Base-by-base conservation (phyloP, 495 filamentous ascomycete species). In the Neurospora sp. region DNA sequence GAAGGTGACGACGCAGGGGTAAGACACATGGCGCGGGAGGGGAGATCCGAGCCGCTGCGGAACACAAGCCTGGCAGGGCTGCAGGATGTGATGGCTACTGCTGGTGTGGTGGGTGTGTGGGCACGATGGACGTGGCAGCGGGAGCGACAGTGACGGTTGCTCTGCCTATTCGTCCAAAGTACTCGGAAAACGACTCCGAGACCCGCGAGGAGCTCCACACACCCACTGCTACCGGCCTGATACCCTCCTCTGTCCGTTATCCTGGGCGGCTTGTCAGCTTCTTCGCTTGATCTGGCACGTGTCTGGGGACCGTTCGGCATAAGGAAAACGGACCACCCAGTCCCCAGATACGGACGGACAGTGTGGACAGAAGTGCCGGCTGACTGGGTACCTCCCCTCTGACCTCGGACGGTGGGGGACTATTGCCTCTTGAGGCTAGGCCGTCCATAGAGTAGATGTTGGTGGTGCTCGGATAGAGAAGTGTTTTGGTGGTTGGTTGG, bases 11-110 rank as follows among this genome's bases (percentile, higher is more conserved):
- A 35, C 27, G 53, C 27, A 61, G 53, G 27, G 14, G 6, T 35
- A 8, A 8, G 14, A 35, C 14, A 65, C 53, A 35, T 65, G 53
- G 6, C 14, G 27, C 14, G 53, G 53, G 27, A 65, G 53, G 31
- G 14, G 27, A 65, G 53, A 65, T 65, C 53, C 53, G 53, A 65
- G 31, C 27, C 53, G 53, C 31, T 65, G 53, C 44, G 8, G 69
- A 39, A 68, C 10, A 40, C 48, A 22, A 74, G 68, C 73, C 73
- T 76, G 71, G 70, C 70, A 75, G 70, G 76, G 77, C 73, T 75
- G 65, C 70, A 76, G 75, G 74, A 68, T 70, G 61, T 74, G 69
- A 74, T 75, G 75, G 45, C 72, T 69, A 68, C 76, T 42, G 69
- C 72, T 20, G n/a, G 45, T 8, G 44, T 45, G 7, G 12, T 16